These are phyloP conservation scores for Apostasia shenzhenica DNA, from an alignment of 106 monocot genomes.

Conservation along the genomic window DNA sequence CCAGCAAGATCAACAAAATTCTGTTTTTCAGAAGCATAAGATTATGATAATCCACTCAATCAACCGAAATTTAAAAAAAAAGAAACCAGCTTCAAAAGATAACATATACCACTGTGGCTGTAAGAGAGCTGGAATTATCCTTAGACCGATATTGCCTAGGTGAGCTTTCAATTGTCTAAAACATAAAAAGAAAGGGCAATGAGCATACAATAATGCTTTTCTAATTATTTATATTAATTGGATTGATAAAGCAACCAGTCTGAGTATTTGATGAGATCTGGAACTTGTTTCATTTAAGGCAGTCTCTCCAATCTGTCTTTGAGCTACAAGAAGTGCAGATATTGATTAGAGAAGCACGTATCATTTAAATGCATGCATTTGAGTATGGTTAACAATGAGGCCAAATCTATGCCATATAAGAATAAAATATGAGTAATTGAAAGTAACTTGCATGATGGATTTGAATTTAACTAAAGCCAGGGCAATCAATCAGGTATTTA, in stretches of 20 bases:
- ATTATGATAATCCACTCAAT: not conserved
- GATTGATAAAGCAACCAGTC: slow-evolving; percentile 39
- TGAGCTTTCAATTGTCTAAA: slow-evolving; percentile 61
- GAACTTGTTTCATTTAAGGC: slow-evolving; percentile 70
- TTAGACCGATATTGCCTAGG: slow-evolving; percentile 20
- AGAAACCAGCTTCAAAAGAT: not conserved
- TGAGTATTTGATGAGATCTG: slow-evolving; percentile 80
- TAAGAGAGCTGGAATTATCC: slow-evolving; percentile 38
- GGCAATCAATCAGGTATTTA: too few relatives aligned
- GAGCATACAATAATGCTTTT: not conserved
- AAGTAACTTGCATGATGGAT: not conserved
- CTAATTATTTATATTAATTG: not conserved
- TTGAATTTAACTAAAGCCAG: too few relatives aligned
- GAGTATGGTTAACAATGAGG: not conserved
- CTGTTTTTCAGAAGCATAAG: slow-evolving; percentile 19
- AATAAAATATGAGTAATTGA: not conserved
- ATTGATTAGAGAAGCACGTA: slow-evolving; percentile 2
- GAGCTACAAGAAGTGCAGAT: slow-evolving; percentile 29
- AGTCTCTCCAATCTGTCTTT: slow-evolving; percentile 72
- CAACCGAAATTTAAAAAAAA: not conserved
- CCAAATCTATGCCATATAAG: not conserved
- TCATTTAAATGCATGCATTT: not conserved
- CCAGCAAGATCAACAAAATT: slow-evolving; percentile 82
- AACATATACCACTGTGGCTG: slow-evolving; percentile 54
- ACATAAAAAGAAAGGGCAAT: not conserved